A percentile compares a stretch with the other conserved stretches of the same genome.
phyloP scores from a whole-genome alignment of 1,284 basidiomycete species.

The Fomitopsis pinicola region DNA sequence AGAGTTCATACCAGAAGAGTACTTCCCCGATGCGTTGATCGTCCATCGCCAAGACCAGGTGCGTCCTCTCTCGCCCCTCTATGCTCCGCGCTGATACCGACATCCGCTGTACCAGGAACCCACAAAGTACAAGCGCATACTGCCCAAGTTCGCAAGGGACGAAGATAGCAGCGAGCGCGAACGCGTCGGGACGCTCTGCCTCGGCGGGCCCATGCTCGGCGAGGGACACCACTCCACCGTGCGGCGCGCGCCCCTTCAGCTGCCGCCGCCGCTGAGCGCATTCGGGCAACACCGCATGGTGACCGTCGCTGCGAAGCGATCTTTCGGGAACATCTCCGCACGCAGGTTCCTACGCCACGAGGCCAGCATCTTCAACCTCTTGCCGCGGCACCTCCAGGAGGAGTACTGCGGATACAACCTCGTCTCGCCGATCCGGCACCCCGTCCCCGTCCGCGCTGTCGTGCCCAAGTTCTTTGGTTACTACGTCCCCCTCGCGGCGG shows the following conservation, averaged over 20 bases:
- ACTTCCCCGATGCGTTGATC: slow-evolving; percentile 29
- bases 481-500: slow-evolving; percentile 30
- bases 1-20: slow-evolving; percentile 28
- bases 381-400: slow-evolving; percentile 41
- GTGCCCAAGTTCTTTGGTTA: slow-evolving; percentile 55
- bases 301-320: slow-evolving; percentile 32
- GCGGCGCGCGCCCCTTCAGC: slow-evolving; percentile 26
- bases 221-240: slow-evolving; percentile 32
- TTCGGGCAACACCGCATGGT: slow-evolving; percentile 21
- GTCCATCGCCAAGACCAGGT: slow-evolving; percentile 24
- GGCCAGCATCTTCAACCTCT: slow-evolving; percentile 37
- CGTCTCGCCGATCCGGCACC: slow-evolving; percentile 35
- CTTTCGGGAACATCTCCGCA: slow-evolving; percentile 15
- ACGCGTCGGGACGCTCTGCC: slow-evolving; percentile 21
- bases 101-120: background rate
- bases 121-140: slow-evolving; percentile 21
- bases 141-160: slow-evolving; percentile 11
- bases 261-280: slow-evolving; percentile 27
- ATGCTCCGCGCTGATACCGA: background rate
- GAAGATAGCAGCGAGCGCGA: background rate
- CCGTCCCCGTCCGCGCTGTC: slow-evolving; percentile 41
- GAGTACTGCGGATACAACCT: slow-evolving; percentile 46
- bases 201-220: slow-evolving; percentile 28
- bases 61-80: background rate
- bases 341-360: slow-evolving; percentile 32